Evolutionary conservation across 2,329 filamentous ascomycete species (phyloP).

Genomic region (Pyrenophora graminea): DNA sequence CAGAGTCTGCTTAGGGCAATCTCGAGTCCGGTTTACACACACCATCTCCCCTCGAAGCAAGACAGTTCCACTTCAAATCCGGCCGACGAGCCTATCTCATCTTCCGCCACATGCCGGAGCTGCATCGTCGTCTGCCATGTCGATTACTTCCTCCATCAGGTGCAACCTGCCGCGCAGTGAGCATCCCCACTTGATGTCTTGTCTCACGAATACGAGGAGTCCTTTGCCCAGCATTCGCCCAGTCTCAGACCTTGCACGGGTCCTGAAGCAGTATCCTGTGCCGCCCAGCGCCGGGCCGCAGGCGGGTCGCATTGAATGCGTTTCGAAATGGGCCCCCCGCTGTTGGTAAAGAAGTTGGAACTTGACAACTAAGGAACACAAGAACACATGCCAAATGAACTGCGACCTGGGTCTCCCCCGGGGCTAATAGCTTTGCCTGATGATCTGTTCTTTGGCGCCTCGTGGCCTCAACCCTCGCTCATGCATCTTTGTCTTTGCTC

Average conservation of each 20-base stretch:
- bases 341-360: neutral
- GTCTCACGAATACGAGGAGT: constrained; percentile 5
- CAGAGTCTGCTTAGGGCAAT: constrained; percentile 19
- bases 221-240: constrained; percentile 1
- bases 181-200: constrained; percentile 8
- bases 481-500: constrained; percentile 23
- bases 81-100: constrained; percentile 28
- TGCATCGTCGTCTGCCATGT: constrained; percentile 14
- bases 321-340: constrained; percentile 9
- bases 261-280: constrained; percentile 7
- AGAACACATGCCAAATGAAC: constrained; percentile 1
- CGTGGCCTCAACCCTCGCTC: constrained; percentile 15
- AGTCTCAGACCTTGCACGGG: constrained; percentile 9
- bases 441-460: constrained; percentile 14
- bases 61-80: constrained; percentile 23
- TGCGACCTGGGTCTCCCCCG: constrained; percentile 9
- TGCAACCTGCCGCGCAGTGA: constrained; percentile 13
- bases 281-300: constrained; percentile 11
- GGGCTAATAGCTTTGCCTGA: constrained; percentile 13
- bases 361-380: neutral
- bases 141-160: constrained; percentile 17
- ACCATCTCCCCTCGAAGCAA: constrained; percentile 10
- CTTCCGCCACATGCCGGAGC: constrained; percentile 22
- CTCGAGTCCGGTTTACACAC: constrained; percentile 30
- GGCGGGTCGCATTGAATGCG: constrained; percentile 8